phyloP scores from a whole-genome alignment of 1,284 basidiomycete genomes.

The Cerrena zonata region DNA sequence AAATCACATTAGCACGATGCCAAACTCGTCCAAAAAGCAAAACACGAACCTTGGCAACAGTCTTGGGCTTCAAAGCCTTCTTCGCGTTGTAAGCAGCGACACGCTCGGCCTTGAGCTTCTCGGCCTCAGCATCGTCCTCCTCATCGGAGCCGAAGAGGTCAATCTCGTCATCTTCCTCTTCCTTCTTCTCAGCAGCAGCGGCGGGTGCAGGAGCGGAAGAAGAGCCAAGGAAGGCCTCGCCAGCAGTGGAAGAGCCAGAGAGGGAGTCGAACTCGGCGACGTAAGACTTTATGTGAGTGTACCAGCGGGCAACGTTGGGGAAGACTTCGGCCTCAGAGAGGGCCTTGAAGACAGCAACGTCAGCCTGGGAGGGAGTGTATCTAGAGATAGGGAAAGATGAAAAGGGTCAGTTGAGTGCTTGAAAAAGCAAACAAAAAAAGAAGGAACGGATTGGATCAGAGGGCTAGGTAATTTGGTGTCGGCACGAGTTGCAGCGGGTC shows the following conservation, averaged over 20 bases:
- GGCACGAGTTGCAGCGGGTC: slow-evolving; percentile 85
- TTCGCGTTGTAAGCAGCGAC: slow-evolving; percentile 90
- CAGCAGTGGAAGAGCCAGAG: slow-evolving; percentile 80
- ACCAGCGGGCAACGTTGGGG: slow-evolving; percentile 88
- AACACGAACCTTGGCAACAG: slow-evolving; percentile 76
- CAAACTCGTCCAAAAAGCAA: slow-evolving; percentile 14
- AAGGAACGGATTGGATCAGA: slow-evolving; percentile 80
- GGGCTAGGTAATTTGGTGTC: slow-evolving; percentile 75
- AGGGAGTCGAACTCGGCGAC: slow-evolving; percentile 72
- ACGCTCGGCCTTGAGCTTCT: slow-evolving; percentile 91
- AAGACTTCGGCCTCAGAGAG: slow-evolving; percentile 58
- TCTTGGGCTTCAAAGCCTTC: slow-evolving; percentile 90
- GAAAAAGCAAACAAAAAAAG: slow-evolving; percentile 11
- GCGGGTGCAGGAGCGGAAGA: slow-evolving; percentile 35
- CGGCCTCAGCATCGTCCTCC: slow-evolving; percentile 88
- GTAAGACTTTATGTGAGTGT: slow-evolving; percentile 88
- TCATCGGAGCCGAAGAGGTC: slow-evolving; percentile 92
- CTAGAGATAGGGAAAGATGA: slow-evolving; percentile 38
- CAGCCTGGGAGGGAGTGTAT: slow-evolving; percentile 92
- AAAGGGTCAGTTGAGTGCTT: slow-evolving; percentile 12
- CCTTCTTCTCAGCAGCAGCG: slow-evolving; percentile 56
- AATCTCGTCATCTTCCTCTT: slow-evolving; percentile 85
- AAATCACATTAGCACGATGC: slow-evolving; percentile 14
- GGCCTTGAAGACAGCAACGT: slow-evolving; percentile 89
- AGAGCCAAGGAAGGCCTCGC: slow-evolving; percentile 63